A percentile compares a stretch with the other conserved stretches of the same genome.
Evolutionary conservation across 2,329 filamentous ascomycete species (phyloP).

Genomic region (Parastagonospora nodorum): DNA sequence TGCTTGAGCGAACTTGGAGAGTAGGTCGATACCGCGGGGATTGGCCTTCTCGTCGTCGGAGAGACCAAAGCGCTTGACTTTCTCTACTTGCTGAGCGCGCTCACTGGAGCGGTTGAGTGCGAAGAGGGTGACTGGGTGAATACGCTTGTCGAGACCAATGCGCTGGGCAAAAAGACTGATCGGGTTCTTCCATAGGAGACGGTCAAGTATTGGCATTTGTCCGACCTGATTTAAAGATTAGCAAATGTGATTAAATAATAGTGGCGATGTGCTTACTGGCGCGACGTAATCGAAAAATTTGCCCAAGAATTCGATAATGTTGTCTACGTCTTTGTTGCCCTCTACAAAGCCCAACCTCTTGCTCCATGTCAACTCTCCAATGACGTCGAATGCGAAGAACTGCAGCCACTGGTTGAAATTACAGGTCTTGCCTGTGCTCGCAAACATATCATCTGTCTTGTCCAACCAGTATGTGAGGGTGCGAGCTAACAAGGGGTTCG

Average conservation of each 20-base stretch:
- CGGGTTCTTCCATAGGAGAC: constrained; percentile 74
- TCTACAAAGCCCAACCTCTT: constrained; percentile 78
- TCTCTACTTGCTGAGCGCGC: constrained; percentile 60
- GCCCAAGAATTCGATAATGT: constrained; percentile 69
- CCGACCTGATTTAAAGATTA: constrained; percentile 59
- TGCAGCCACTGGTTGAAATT: constrained; percentile 76
- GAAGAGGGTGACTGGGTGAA: constrained; percentile 75
- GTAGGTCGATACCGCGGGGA: constrained; percentile 59
- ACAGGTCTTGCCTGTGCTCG: constrained; percentile 53
- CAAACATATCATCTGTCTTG: constrained; percentile 51
- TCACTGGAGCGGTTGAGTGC: constrained; percentile 70
- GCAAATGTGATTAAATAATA: background rate
- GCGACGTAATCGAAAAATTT: constrained; percentile 73
- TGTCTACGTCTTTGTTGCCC: constrained; percentile 74
- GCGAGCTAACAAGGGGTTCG: constrained; percentile 78
- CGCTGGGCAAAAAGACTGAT: constrained; percentile 70
- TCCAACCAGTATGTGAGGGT: constrained; percentile 73
- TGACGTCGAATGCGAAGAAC: constrained; percentile 82
- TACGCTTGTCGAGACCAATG: constrained; percentile 69
- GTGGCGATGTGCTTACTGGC: constrained; percentile 56
- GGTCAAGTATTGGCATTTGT: constrained; percentile 75
- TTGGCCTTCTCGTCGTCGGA: constrained; percentile 37
- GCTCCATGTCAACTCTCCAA: constrained; percentile 76
- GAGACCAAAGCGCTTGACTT: constrained; percentile 52
- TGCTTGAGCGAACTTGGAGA: constrained; percentile 74